Conservation (phyloP, 1,284 basidiomycete species). For the Puccinia triticina region DNA sequence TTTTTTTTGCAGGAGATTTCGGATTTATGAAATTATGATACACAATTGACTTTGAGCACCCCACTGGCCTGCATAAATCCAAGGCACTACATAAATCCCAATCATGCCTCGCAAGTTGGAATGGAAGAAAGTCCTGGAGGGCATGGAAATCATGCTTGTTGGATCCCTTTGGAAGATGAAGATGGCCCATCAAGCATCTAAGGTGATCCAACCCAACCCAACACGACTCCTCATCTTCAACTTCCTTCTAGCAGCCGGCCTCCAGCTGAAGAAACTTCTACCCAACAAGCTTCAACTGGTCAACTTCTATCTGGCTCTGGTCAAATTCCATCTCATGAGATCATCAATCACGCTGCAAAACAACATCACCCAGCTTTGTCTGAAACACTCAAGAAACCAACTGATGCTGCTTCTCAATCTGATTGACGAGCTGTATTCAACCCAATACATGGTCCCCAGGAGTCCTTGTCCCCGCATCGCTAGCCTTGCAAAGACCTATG, state of each 20-base stretch:
- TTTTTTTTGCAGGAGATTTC: too few relatives aligned
- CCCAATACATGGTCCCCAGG: not conserved
- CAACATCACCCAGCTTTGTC: too few relatives aligned
- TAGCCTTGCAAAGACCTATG: not conserved
- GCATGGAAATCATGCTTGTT: not conserved
- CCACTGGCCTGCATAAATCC: too few relatives aligned
- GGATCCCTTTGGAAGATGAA: conserved; percentile 11
- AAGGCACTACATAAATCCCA: not conserved
- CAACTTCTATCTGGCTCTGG: too few relatives aligned
- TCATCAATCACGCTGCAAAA: too few relatives aligned
- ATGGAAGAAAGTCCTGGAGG: not conserved
- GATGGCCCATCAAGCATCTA: not conserved
- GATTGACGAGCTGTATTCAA: too few relatives aligned
- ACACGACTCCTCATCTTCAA: not conserved
- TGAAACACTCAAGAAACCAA: too few relatives aligned
- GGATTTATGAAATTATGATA: too few relatives aligned
- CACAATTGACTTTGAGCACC: too few relatives aligned
- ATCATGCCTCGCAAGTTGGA: conserved; percentile 1
- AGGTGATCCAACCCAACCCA: not conserved
- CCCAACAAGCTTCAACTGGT: too few relatives aligned
- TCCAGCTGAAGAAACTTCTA: not conserved
- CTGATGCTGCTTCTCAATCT: too few relatives aligned
- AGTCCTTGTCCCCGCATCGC: not conserved
- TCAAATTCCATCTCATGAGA: too few relatives aligned
- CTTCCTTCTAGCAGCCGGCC: not conserved